Evolutionary conservation across 352 stramenopile species (phyloP).

Genomic region (Plasmopara muralis): DNA sequence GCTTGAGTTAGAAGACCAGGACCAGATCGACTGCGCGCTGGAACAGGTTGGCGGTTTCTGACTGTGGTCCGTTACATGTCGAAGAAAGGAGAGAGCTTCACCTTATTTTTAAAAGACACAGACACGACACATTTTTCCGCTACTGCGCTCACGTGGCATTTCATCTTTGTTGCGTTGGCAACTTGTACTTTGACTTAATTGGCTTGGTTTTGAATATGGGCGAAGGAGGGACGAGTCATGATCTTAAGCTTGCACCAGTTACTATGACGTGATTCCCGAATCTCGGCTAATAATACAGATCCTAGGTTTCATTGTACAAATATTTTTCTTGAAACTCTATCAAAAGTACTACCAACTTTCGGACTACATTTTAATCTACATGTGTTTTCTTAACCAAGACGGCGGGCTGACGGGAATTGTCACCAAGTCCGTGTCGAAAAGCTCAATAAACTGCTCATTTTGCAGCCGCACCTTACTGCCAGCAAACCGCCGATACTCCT

Average conservation of each 20-base stretch:
- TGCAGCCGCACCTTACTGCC: slow-evolving; percentile 86
- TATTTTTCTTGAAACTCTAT: background rate
- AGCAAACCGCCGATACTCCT: slow-evolving; percentile 89
- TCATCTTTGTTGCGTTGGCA: no score
- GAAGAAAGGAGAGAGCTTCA: background rate
- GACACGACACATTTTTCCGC: no score
- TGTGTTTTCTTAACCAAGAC: slow-evolving; percentile 63
- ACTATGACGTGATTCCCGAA: no score
- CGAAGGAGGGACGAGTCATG: no score
- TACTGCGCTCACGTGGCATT: no score
- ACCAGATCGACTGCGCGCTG: slow-evolving; percentile 97
- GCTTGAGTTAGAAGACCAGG: slow-evolving; percentile 96
- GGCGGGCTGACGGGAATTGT: slow-evolving; percentile 73
- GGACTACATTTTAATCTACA: slow-evolving; percentile 9
- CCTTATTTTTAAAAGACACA: no score
- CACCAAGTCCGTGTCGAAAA: slow-evolving; percentile 92
- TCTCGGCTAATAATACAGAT: no score
- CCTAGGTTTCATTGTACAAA: no score
- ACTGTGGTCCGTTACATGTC: slow-evolving; percentile 6
- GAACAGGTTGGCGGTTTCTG: slow-evolving; percentile 75
- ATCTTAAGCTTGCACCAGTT: no score
- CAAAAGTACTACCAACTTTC: background rate
- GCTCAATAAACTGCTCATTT: slow-evolving; percentile 93
- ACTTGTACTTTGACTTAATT: no score
- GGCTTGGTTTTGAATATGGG: no score